phyloP scores from a whole-genome alignment of 257 asterid genomes.

The Nicotiana attenuata region DNA sequence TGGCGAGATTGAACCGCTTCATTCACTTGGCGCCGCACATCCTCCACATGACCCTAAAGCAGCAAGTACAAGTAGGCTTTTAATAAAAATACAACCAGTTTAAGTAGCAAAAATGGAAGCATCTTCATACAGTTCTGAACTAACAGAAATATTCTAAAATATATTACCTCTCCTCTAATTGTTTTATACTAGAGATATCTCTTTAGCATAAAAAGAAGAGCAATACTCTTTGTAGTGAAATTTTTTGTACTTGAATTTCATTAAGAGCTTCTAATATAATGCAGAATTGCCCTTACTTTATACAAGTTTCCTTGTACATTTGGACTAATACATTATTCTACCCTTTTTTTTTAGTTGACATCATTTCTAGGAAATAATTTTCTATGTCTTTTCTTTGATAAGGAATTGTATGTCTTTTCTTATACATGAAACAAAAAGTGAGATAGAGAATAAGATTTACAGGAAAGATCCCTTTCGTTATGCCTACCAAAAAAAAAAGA shows the following conservation, averaged over 20 bases:
- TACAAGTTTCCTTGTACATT: not conserved
- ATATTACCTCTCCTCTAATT: not conserved
- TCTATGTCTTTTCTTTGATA: no score
- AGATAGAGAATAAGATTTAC: not conserved
- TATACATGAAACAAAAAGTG: not conserved
- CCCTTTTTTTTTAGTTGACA: not conserved
- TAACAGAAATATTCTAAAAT: not conserved
- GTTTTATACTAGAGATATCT: not conserved
- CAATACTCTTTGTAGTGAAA: not conserved
- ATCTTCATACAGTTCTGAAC: not conserved
- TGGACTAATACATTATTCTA: not conserved
- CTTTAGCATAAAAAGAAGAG: not conserved
- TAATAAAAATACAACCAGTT: not conserved
- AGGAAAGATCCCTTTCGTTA: not conserved
- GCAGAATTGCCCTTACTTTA: not conserved
- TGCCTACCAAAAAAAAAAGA: not conserved
- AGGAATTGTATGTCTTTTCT: not conserved
- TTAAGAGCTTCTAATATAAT: not conserved
- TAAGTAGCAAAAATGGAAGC: not conserved
- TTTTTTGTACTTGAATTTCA: not conserved
- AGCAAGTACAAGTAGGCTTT: constrained; percentile 12
- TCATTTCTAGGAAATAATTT: not conserved
- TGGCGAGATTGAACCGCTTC: constrained; percentile 94
- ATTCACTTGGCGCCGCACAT: constrained; percentile 82
- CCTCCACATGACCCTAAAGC: constrained; percentile 87